Evolutionary conservation across 2,329 filamentous ascomycete genomes (phyloP), one percentile per base, ranked within the genome.

Genomic region (Apiospora saccharicola): DNA sequence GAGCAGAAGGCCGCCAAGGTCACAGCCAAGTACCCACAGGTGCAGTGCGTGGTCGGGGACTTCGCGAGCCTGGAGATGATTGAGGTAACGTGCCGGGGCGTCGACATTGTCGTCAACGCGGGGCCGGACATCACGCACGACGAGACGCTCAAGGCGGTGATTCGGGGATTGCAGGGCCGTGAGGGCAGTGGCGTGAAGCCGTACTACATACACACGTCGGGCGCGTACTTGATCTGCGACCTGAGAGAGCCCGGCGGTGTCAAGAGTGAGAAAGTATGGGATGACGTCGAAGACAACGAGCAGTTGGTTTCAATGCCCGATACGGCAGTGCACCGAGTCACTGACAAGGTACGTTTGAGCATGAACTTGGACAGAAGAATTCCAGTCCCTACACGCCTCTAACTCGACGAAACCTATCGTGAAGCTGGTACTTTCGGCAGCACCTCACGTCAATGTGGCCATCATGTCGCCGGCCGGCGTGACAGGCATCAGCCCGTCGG

Each of bases 121-220:
- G 72, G 72, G 1, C 75, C 75, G 16, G 75, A 76, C 51, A 72
- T 76, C 67, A 74, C 75, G 24, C 74, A 76, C 67, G 71, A 73
- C 43, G 46, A 69, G 12, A 71, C 53, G 3, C 72, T 75, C 64
- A 24, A 49, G 22, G 72, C 74, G 41, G 71, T 74, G 13, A 37
- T 75, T 5, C 22, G 49, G 30, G 75, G 72, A 0, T 44, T 74
- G 24, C 72, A 73, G 41, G 26, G 61, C 3, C 67, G 67, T 8
- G 53, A 61, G 7, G 30, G 30, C 1, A 14, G 14, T 16, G 57
- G 16, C 19, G 24, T 24, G 37, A 71, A 51, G 53, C 13, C 57
- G 1, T 76, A 70, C 64, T 76, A 75, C 64, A 74, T 76, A 37
- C 75, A 76, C 44, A 76, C 75, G 0, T 75, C 75, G 5, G 75